phyloP scores from a whole-genome alignment of 768 basidiomycete species.

The Psilocybe azurescens region DNA sequence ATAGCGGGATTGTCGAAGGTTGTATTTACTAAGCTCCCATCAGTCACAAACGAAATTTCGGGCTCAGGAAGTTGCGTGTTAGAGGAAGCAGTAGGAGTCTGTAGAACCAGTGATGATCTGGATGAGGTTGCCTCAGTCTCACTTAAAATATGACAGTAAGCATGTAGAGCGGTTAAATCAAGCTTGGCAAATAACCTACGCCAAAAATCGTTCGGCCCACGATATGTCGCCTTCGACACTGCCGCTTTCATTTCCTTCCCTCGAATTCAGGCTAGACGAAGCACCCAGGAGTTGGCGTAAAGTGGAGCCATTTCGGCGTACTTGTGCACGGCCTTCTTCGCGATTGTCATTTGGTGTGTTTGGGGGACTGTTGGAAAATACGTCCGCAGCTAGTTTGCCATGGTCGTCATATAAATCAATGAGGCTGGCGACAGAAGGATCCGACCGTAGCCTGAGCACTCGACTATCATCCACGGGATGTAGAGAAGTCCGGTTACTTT shows the following conservation, averaged over 20 bases:
- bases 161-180: background rate
- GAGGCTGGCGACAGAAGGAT: slow-evolving; percentile 80
- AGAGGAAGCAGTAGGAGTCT: slow-evolving; percentile 57
- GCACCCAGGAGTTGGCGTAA: slow-evolving; percentile 74
- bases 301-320: slow-evolving; percentile 70
- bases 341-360: slow-evolving; percentile 17
- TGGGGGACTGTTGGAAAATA: slow-evolving; percentile 66
- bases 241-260: slow-evolving; percentile 35
- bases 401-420: slow-evolving; percentile 77
- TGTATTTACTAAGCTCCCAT: slow-evolving; percentile 50
- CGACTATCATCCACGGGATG: slow-evolving; percentile 53
- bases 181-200: slow-evolving; percentile 43
- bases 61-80: slow-evolving; percentile 36
- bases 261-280: slow-evolving; percentile 39
- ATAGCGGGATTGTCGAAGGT: slow-evolving; percentile 54
- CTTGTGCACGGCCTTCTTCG: slow-evolving; percentile 54
- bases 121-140: slow-evolving; percentile 43
- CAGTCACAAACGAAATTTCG: slow-evolving; percentile 48
- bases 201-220: slow-evolving; percentile 80
- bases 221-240: slow-evolving; percentile 77
- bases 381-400: slow-evolving; percentile 62
- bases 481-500: slow-evolving; percentile 30
- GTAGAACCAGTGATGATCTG: slow-evolving; percentile 51
- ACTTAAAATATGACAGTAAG: slow-evolving; percentile 29
- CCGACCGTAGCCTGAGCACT: slow-evolving; percentile 65